phyloP scores from a whole-genome alignment of 495 filamentous ascomycete genomes.

The Penicillium angulare region DNA sequence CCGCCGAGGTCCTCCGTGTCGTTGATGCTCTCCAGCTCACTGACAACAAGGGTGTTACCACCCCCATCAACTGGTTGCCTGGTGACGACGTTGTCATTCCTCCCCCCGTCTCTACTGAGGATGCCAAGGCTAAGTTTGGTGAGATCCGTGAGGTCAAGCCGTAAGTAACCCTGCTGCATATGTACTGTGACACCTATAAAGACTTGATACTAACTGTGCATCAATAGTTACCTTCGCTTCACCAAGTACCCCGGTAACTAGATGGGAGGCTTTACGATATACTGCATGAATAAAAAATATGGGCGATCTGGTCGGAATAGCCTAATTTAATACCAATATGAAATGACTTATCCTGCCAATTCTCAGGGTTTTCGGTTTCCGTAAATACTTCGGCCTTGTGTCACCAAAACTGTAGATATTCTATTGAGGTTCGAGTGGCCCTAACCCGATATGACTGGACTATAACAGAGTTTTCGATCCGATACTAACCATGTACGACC shows the following conservation, averaged over 20 bases:
- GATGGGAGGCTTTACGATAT: slow-evolving; percentile 18
- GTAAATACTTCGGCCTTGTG: neutral
- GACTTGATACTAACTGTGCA: slow-evolving; percentile 14
- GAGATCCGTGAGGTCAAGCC: slow-evolving; percentile 64
- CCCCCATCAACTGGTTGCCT: slow-evolving; percentile 62
- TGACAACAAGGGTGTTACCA: slow-evolving; percentile 61
- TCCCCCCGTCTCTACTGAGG: slow-evolving; percentile 58
- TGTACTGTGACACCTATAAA: neutral
- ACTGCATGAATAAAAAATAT: slow-evolving; percentile 15
- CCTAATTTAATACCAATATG: slow-evolving; percentile 23
- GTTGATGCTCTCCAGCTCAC: slow-evolving; percentile 64
- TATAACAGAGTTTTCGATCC: neutral
- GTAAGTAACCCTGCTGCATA: slow-evolving; percentile 34
- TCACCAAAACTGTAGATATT: neutral
- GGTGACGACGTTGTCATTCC: slow-evolving; percentile 70
- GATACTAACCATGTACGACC: neutral
- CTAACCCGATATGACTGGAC: neutral
- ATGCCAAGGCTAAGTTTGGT: slow-evolving; percentile 67
- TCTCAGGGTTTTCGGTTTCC: neutral
- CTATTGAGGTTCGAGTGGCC: neutral
- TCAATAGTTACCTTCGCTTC: slow-evolving; percentile 46
- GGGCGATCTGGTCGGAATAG: slow-evolving; percentile 8
- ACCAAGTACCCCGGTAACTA: slow-evolving; percentile 42
- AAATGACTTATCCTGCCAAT: slow-evolving; percentile 14
- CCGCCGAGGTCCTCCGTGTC: slow-evolving; percentile 63